A percentile compares a stretch with the other conserved stretches of the same genome.
Evolutionary conservation across 2,329 filamentous ascomycete genomes (phyloP).

Genomic region (Diaporthe vaccinii): DNA sequence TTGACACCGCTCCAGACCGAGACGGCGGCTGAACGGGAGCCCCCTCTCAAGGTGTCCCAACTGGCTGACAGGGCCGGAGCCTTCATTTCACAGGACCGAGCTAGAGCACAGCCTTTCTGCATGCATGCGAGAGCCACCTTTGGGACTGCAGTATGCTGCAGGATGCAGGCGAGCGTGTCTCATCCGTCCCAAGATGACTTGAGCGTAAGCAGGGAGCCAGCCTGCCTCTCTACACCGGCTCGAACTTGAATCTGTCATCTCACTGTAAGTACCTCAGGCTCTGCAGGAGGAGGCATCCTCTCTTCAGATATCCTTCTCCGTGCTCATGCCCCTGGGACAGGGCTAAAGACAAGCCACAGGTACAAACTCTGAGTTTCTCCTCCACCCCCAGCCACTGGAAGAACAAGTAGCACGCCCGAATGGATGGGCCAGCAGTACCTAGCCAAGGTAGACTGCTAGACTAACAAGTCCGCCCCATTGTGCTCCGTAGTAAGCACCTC

Average conservation of each 20-base stretch:
- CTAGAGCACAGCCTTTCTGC: slow-evolving; percentile 31
- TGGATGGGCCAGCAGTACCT: background rate
- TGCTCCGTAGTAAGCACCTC: slow-evolving; percentile 12
- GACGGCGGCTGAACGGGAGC: slow-evolving; percentile 17
- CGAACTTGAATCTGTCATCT: background rate
- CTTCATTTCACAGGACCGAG: slow-evolving; percentile 32
- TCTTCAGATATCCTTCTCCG: background rate
- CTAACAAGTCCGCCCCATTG: slow-evolving; percentile 13
- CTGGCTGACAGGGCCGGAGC: slow-evolving; percentile 11
- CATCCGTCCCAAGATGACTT: slow-evolving; percentile 8
- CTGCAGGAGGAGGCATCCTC: background rate
- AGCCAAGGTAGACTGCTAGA: background rate
- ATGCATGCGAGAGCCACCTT: slow-evolving; percentile 19
- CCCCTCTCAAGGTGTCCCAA: background rate
- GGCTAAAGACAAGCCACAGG: background rate
- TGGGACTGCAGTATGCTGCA: slow-evolving; percentile 2
- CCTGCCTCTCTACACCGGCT: slow-evolving; percentile 4
- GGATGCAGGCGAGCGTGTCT: slow-evolving; percentile 22
- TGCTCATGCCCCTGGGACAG: background rate
- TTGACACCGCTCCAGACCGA: slow-evolving; percentile 26
- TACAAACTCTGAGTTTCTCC: background rate
- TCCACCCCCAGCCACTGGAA: background rate
- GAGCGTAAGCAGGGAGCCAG: slow-evolving; percentile 15
- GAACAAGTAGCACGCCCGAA: background rate
- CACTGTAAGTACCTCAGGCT: background rate